Conservation (phyloP, 768 basidiomycete species). For the Termitomyces sp. region DNA sequence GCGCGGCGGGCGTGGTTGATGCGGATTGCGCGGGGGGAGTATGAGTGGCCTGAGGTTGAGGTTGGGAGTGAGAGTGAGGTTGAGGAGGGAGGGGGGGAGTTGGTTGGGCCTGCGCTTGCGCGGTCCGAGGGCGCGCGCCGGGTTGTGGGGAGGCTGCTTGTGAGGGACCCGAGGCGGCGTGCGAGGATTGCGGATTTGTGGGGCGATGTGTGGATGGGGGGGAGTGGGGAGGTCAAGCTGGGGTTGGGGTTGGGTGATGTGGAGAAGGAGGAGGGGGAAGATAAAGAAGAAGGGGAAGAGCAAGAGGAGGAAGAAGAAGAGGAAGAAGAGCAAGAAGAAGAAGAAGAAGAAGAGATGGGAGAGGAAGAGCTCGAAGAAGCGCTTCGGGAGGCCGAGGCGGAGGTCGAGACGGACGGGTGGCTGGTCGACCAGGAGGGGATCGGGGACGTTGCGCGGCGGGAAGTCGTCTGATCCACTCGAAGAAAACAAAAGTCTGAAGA, state of each 20-base stretch:
- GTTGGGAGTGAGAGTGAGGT: too few species aligned
- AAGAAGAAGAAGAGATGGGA: not conserved
- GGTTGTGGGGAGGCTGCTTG: conserved; percentile 58
- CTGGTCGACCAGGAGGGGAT: conserved; percentile 19
- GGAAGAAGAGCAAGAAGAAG: not conserved
- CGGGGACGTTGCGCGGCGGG: conserved; percentile 3
- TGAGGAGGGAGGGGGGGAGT: not conserved
- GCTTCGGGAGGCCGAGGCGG: conserved; percentile 11
- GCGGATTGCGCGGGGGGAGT: conserved; percentile 78
- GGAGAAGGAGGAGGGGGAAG: too few species aligned
- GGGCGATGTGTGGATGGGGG: conserved; percentile 30
- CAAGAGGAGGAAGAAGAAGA: too few species aligned
- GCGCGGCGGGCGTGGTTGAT: conserved; percentile 59
- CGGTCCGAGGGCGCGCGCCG: conserved; percentile 40
- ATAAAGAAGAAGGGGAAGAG: not conserved
- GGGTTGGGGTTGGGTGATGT: too few species aligned
- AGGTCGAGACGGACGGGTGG: conserved; percentile 18
- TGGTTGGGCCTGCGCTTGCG: conserved; percentile 31
- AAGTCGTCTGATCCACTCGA: conserved; percentile 5
- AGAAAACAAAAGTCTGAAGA: too few species aligned
- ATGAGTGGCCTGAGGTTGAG: conserved; percentile 51
- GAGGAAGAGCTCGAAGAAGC: conserved; percentile 7
- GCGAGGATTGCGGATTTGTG: conserved; percentile 58
- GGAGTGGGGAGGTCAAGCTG: too few species aligned
- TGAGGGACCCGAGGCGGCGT: conserved; percentile 62